Percentiles rank a stretch among this genome's conserved stretches.
These are phyloP conservation scores for Penicillium tannophilum DNA, from an alignment of 495 filamentous ascomycete species.

Conservation along the genomic window DNA sequence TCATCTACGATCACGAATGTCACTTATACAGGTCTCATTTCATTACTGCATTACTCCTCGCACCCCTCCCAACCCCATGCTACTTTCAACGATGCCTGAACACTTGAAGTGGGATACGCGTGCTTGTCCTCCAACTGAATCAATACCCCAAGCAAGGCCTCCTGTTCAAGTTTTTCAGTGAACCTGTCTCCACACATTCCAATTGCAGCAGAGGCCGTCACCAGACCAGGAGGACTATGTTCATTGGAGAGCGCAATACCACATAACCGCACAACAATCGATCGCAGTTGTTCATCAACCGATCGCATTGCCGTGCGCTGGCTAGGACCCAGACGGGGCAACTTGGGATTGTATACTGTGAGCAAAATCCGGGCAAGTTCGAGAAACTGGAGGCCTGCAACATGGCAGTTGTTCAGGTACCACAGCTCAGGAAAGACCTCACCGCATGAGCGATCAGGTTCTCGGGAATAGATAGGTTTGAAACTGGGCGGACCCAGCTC, in stretches of 20 bases:
- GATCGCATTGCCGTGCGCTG: conserved; percentile 22
- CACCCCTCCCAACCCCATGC: conserved; percentile 23
- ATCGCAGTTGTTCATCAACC: conserved; percentile 23
- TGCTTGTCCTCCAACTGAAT: conserved; percentile 17
- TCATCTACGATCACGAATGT: no score
- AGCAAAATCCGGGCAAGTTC: conserved; percentile 44
- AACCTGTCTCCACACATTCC: conserved; percentile 37
- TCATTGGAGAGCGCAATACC: conserved; percentile 35
- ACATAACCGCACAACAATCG: conserved; percentile 30
- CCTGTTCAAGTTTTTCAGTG: conserved; percentile 26
- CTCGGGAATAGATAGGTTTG: conserved; percentile 26
- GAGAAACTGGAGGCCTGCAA: conserved; percentile 38
- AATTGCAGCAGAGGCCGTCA: conserved; percentile 32
- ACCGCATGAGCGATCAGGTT: conserved; percentile 20
- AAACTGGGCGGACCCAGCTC: conserved; percentile 24
- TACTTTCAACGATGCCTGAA: conserved; percentile 10
- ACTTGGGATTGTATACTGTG: conserved; percentile 40
- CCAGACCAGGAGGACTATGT: conserved; percentile 29
- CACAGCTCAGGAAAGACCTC: conserved; percentile 43
- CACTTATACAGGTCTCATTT: background rate
- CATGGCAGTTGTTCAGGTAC: conserved; percentile 40
- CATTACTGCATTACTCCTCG: background rate
- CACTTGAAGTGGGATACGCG: conserved; percentile 20
- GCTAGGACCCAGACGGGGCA: conserved; percentile 35
- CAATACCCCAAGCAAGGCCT: conserved; percentile 25